phyloP scores from a whole-genome alignment of 345 rosid species.

The Leavenworthia alabamica region DNA sequence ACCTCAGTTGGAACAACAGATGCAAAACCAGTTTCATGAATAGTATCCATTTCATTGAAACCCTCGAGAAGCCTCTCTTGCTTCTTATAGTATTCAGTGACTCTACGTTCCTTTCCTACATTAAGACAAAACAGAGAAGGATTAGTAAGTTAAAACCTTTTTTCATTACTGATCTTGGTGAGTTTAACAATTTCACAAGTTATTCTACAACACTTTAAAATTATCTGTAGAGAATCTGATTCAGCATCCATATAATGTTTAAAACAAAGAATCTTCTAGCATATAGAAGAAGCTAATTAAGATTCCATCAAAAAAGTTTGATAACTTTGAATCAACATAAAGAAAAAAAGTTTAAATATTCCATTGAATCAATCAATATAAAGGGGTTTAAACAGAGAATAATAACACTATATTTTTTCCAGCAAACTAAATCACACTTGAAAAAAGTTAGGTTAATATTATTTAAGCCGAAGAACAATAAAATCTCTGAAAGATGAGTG shows the following conservation, averaged over 20 bases:
- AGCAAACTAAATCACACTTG: not conserved
- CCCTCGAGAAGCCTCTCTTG: constrained; percentile 78
- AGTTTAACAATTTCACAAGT: not conserved
- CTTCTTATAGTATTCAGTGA: constrained; percentile 74
- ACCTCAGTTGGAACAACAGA: constrained; percentile 69
- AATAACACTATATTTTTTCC: not conserved
- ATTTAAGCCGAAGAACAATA: not conserved
- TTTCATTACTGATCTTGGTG: not conserved
- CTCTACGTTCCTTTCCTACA: constrained; percentile 56
- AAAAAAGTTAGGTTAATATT: not conserved
- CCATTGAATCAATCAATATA: constrained; percentile 11
- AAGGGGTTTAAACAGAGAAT: not conserved
- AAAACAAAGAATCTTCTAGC: constrained; percentile 12
- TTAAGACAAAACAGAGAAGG: not conserved
- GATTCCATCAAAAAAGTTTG: constrained; percentile 24
- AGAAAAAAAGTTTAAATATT: not conserved
- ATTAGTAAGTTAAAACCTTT: not conserved
- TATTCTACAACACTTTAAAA: not conserved
- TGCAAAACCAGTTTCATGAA: constrained; percentile 46
- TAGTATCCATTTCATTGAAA: constrained; percentile 72
- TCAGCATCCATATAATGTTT: not conserved
- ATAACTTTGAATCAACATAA: constrained; percentile 17
- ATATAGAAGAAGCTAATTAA: constrained; percentile 1
- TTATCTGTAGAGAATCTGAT: constrained; percentile 1
- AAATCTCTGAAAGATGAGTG: not conserved